Base-by-base conservation (phyloP, 306 rosid genomes). In the Vigna nakashimae region DNA sequence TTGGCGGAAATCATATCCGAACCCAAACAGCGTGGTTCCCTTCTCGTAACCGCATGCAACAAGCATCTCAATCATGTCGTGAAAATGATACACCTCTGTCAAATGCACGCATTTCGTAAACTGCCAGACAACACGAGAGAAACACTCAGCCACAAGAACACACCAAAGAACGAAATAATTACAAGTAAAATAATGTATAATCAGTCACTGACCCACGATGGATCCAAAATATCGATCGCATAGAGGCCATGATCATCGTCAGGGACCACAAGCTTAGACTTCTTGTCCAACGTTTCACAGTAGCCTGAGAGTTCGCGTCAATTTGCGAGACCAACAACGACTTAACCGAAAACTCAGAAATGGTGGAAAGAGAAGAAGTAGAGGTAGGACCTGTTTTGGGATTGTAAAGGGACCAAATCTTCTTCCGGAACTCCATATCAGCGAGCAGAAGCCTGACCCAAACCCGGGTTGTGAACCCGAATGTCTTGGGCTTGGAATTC, bases 1-100 rank as follows among this genome's bases (percentile, higher is more conserved):
- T 85, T 94, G 98, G 78, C 97, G 80, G 87, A 94, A 92, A 82
- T 94, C 98, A 73, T 94, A 94, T 76, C 98, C 98, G 65, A 79
- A 94, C 65, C 98, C 98, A 86, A 92, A 94, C 85, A 92, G 86
- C 38, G 98, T 94, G 77, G 96, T 87, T 66, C 98, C 98, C 80
- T 94, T 92, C 82, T 89, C 83, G 74, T 89, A 90, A 11, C 98
- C 97, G 57, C 97, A 92, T 46, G 45, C 84, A 58, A 94, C 84
- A 57, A 94, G 97, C 97, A 90, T 89, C 36, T 89, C 92, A 72
- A 94, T 94, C 93, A 94, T 88, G 74, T 85, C 93, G 87, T 94
- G 98, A 74, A 90, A 94, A 77, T 92, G 93, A 86, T 91, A 94
- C 8, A 91, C 91, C 26, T 88, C 97, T 26, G 84, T 20, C 85